Evolutionary conservation across 2,329 filamentous ascomycete genomes (phyloP).

Genomic region (Ascosphaera aggregata): DNA sequence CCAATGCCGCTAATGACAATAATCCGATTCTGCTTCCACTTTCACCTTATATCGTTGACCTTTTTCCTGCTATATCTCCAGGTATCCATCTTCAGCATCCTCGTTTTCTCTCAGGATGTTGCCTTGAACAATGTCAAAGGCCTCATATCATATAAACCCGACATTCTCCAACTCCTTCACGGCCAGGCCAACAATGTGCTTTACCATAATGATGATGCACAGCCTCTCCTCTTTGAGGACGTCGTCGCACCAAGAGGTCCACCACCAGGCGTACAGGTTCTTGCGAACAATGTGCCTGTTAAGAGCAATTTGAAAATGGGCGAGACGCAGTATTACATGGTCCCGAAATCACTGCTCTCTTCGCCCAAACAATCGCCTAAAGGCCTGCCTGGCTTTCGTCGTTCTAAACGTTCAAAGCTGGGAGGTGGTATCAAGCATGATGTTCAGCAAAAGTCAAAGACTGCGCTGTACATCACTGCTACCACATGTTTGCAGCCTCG

Average conservation of each 20-base stretch:
- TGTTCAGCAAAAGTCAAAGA: slow-evolving; percentile 16
- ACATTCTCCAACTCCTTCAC: too few species aligned
- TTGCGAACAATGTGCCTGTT: slow-evolving; percentile 42
- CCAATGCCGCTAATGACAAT: too few species aligned
- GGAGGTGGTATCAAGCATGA: neutral
- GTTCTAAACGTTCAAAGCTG: slow-evolving; percentile 6
- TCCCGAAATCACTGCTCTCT: slow-evolving; percentile 32
- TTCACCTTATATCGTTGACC: too few species aligned
- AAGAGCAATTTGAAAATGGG: slow-evolving; percentile 39
- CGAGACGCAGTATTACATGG: slow-evolving; percentile 37
- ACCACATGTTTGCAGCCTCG: slow-evolving; percentile 66
- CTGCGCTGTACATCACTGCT: slow-evolving; percentile 50
- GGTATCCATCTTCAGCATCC: too few species aligned
- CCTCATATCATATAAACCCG: too few species aligned
- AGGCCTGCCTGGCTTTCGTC: slow-evolving; percentile 14
- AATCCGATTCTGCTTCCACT: too few species aligned
- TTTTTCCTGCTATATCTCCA: too few species aligned
- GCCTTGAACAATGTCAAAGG: too few species aligned
- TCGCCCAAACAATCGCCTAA: slow-evolving; percentile 17
- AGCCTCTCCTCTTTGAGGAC: too few species aligned
- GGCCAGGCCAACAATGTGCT: too few species aligned
- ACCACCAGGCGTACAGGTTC: slow-evolving; percentile 22
- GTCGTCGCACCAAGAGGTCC: slow-evolving; percentile 40
- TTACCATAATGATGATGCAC: too few species aligned
- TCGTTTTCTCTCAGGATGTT: too few species aligned